These are phyloP conservation scores for Prosopis cineraria DNA, from an alignment of 306 rosid species.

Conservation along the genomic window DNA sequence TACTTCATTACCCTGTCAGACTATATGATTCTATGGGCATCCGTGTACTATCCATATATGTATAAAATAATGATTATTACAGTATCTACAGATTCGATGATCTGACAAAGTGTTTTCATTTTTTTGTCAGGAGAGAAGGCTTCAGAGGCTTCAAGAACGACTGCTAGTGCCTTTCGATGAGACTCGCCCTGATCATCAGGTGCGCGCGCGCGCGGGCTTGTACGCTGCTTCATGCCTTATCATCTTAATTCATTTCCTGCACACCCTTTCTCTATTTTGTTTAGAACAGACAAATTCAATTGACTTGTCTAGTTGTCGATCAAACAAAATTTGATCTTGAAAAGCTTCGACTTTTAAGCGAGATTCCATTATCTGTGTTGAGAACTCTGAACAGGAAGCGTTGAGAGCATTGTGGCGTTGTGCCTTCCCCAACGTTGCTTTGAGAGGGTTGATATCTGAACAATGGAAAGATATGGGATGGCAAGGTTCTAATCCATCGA, in stretches of 20 bases:
- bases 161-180: constrained; percentile 74
- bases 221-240: background rate
- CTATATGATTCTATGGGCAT: no score
- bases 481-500: constrained; percentile 97
- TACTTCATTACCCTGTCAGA: background rate
- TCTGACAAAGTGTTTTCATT: constrained; percentile 11
- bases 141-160: constrained; percentile 79
- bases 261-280: background rate
- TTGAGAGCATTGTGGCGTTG: constrained; percentile 72
- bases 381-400: constrained; percentile 61
- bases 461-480: constrained; percentile 99
- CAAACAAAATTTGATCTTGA: background rate
- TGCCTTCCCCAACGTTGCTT: constrained; percentile 71
- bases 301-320: background rate
- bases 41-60: no score
- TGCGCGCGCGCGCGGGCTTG: background rate
- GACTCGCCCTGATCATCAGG: constrained; percentile 77
- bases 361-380: background rate
- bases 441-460: constrained; percentile 72
- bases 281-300: background rate
- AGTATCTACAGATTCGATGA: constrained; percentile 7
- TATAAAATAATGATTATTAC: background rate
- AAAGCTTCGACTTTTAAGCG: background rate
- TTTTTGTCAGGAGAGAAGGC: constrained; percentile 66
- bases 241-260: background rate